Evolutionary conservation across 2,329 filamentous ascomycete genomes (phyloP), one percentile per base, ranked within the genome.

Genomic region (Epichloe gansuensis): DNA sequence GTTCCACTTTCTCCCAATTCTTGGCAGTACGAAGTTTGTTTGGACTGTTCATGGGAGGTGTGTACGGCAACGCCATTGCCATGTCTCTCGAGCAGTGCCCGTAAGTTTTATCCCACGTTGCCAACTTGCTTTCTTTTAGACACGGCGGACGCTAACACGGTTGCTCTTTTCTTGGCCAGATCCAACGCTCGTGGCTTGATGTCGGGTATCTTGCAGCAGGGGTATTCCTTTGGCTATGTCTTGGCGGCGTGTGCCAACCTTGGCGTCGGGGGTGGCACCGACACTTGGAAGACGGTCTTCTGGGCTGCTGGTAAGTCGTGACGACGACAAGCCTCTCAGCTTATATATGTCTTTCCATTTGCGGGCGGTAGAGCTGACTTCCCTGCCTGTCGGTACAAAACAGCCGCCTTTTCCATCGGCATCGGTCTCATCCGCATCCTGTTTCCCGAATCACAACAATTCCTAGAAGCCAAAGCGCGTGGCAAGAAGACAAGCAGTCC

Each of bases 191-290:
- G 87, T 64, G 88, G 88, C 59, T 72, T 93, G 39, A 87, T 93
- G 78, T 87, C 83, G 13, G 88, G 87, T 51, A 85, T 93, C 49
- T 69, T 91, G 17, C 88, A 93, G 61, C 86, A 89, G 66, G 88
- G 87, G 2, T 90, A 89, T 64, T 84, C 84, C 0, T 77, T 89
- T 56, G 87, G 87, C 35, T 91, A 91, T 61, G 80, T 93, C 41
- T 74, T 89, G 56, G 87, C 87, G 5, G 86, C 86, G 3, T 85
- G 81, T 61, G 81, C 80, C 60, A 89, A 86, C 57, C 77, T 89
- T 41, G 84, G 83, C 47, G 83, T 89, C 15, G 84, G 85, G 35
- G 83, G 77, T 11, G 70, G 59, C 4, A 71, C 70, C 1, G 72
- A 85, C 2, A 78, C 75, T 43, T 90, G 84, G 85, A 89, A 88